Base-by-base conservation (phyloP, 2,329 filamentous ascomycete genomes). In the Penicillium polonicum region DNA sequence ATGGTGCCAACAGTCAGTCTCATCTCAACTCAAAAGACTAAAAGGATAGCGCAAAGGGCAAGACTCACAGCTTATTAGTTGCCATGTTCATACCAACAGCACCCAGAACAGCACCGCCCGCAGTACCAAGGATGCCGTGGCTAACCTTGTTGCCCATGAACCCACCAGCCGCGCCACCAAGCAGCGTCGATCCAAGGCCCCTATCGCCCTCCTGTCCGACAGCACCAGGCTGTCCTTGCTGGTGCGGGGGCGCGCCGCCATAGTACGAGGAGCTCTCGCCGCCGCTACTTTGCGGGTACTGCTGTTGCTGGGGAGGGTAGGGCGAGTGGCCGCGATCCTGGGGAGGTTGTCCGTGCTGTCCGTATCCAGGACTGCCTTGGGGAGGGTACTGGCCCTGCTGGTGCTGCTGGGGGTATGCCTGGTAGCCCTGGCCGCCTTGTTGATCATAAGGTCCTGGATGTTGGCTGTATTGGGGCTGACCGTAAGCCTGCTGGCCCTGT, bases 181-280 rank as follows among this genome's bases (percentile, higher is more conserved):
- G 27, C n/a, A 67, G 50, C 3, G 63, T 65, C 4, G 63, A 65
- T 25, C 63, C 65, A 7, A 67, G 62, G 29, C 65, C 65, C 49
- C 46, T 61, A 2, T 66, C 64, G 2, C 59, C 63, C 23, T 64
- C 63, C 1, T 49, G 60, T 13, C 62, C 63, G 27, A 49, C 64
- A 4, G 66, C 60, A 27, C 58, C 63, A 21, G 63, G 57, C 4
- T 64, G 61, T 48, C 61, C 67, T 39, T 61, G 58, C 43, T 70
- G 68, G 19, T 64, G 61, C 21, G 63, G 44, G 2, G 60, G 61
- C 27, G 55, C 55, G 9, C 46, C 55, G 2, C 65, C 65, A 46
- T 75, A 76, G 57, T 74, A 76, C 2, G 66, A 65, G 33, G 69
- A 65, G 48, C 57, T 74, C 54, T 66, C 68, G 44, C 72, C 71